phyloP scores from a whole-genome alignment of 208 protist genomes.

The Trypanosoma caninum region DNA sequence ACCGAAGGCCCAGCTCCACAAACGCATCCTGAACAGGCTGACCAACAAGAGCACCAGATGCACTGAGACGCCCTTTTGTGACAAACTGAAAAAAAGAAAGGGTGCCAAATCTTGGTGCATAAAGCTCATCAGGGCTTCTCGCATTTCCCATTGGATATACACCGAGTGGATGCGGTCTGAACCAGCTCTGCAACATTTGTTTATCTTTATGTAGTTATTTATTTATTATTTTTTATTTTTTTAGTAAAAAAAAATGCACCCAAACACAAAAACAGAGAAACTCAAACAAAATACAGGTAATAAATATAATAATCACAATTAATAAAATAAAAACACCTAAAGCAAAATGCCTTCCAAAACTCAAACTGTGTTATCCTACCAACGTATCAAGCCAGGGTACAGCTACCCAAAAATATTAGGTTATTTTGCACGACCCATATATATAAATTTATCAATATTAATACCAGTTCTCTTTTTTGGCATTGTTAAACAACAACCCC shows the following conservation, averaged over 20 bases:
- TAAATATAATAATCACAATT: background rate
- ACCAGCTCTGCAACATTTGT: conserved; percentile 62
- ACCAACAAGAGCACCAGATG: background rate
- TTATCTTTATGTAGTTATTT: background rate
- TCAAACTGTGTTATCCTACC: too few species aligned
- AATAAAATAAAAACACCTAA: conserved; percentile 8
- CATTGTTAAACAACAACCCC: too few species aligned
- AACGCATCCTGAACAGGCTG: conserved; percentile 67
- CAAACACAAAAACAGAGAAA: background rate
- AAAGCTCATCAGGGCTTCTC: conserved; percentile 36
- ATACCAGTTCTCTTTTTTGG: too few species aligned
- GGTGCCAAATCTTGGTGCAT: conserved; percentile 51
- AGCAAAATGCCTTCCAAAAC: too few species aligned
- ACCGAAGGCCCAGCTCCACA: conserved; percentile 59
- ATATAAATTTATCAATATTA: too few species aligned
- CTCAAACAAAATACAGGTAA: background rate
- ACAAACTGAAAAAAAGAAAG: conserved; percentile 49
- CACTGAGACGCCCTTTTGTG: conserved; percentile 40
- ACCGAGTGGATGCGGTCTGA: conserved; percentile 71
- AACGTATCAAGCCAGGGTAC: too few species aligned
- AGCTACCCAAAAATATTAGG: too few species aligned
- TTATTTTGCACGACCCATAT: too few species aligned
- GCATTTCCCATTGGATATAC: conserved; percentile 81
- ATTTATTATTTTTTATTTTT: background rate
- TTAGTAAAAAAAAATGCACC: background rate